Base-by-base conservation (phyloP, 1,284 basidiomycete genomes). In the Tilletia setariae region DNA sequence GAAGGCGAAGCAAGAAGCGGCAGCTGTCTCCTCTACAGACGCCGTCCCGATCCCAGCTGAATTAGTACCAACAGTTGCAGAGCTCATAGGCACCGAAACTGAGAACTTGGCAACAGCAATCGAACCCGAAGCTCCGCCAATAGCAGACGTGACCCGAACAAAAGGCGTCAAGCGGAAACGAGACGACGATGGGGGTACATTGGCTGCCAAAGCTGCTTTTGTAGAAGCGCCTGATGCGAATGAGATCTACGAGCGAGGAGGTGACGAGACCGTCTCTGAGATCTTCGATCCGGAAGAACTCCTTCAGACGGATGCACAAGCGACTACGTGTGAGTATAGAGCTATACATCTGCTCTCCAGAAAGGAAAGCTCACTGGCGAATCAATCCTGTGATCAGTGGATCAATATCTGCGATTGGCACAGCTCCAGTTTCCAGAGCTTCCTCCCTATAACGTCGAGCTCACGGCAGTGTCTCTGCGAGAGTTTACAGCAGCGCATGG, bases 391-490 rank as follows among this genome's bases (percentile, higher is more conserved):
- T 16, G 15, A 2, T 19, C 40, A 63, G 62, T 63, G n/a, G 62
- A 63, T 13, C 32, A 25, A 23, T 63, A 63, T 63, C 9, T 63
- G 40, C 9, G 62, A 44, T 16, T 44, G 62, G 40, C 62, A n/a
- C 21, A 16, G 15, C 21, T 44, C 7, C 35, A 21, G 7, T 42
- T 63, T 40, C 32, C 32, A n/a, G 9, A 28, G 9, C 8, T 61
- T 2, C 71, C 70, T 2, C 66, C 73, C 91, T 82, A 86, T 89
- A 65, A 92, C 89, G 28, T 88, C 87, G 70, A 90, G 89, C 73
- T 90, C 89, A 8, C 87, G 85, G 92, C 93, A 93, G 91, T 91
- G 89, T 90, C 83, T 89, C 91, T 64, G 90, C 91, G 3, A 90
- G 91, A 81, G 88, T 89, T 49, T 86, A 94, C 44, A 71, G 73